These are phyloP conservation scores for Bacidia gigantensis DNA, from an alignment of 495 filamentous ascomycete species.

Conservation along the genomic window DNA sequence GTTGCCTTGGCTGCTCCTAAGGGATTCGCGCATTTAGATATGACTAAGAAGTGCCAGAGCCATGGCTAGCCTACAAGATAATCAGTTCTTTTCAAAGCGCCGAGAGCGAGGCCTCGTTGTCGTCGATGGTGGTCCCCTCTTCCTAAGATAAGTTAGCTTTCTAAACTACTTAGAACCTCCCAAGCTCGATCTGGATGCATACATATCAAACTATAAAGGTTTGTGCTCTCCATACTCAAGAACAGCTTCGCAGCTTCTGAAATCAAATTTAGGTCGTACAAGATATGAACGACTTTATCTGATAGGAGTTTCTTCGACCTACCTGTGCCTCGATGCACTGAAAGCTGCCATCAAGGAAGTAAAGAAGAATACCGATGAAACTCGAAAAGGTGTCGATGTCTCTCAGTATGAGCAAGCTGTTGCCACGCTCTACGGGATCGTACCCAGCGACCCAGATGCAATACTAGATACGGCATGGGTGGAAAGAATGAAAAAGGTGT, in stretches of 20 bases:
- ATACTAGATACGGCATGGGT: slow-evolving; percentile 57
- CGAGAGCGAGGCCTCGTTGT: slow-evolving; percentile 14
- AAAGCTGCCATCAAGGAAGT: slow-evolving; percentile 64
- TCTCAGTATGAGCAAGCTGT: slow-evolving; percentile 55
- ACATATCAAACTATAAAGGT: slow-evolving; percentile 87
- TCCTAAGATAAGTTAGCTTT: background rate
- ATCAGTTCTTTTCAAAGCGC: slow-evolving; percentile 13
- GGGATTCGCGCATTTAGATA: no score
- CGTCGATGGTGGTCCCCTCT: slow-evolving; percentile 11
- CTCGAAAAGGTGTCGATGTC: slow-evolving; percentile 52
- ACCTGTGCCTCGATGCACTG: slow-evolving; percentile 67
- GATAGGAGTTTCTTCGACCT: slow-evolving; percentile 65
- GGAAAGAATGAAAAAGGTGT: slow-evolving; percentile 42
- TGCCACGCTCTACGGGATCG: slow-evolving; percentile 45
- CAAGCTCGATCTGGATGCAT: slow-evolving; percentile 85
- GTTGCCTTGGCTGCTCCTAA: no score
- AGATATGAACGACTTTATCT: slow-evolving; percentile 65
- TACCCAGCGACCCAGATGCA: slow-evolving; percentile 55
- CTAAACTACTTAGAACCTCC: slow-evolving; percentile 45
- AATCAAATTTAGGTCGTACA: slow-evolving; percentile 41
- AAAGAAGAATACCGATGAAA: slow-evolving; percentile 57
- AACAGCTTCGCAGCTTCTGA: background rate
- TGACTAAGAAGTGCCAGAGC: no score
- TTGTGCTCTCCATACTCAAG: slow-evolving; percentile 8
- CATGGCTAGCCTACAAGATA: slow-evolving; percentile 5